These are phyloP conservation scores for Pseudoperonospora humuli DNA, from an alignment of 352 stramenopile species.

Conservation along the genomic window DNA sequence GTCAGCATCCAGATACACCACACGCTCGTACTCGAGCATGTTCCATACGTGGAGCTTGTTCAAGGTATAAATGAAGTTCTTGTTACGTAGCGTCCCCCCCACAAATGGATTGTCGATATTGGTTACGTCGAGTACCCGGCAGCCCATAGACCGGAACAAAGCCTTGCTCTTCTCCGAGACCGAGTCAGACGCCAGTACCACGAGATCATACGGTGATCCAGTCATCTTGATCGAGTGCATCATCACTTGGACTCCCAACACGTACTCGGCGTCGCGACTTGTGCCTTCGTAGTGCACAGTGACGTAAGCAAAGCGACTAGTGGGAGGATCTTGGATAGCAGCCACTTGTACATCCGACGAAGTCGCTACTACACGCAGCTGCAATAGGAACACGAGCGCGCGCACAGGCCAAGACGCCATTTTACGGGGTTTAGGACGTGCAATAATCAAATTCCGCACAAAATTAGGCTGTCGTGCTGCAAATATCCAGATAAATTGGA, in stretches of 20 bases:
- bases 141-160: slow-evolving; percentile 76
- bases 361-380: slow-evolving; percentile 12
- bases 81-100: slow-evolving; percentile 67
- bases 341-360: slow-evolving; percentile 8
- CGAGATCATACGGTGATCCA: slow-evolving; percentile 72
- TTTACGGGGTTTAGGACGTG: too few species aligned
- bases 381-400: slow-evolving; percentile 20
- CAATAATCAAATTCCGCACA: too few species aligned
- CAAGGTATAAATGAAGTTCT: slow-evolving; percentile 87
- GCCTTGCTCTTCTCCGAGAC: slow-evolving; percentile 67
- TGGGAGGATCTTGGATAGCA: slow-evolving; percentile 13
- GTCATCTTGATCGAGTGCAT: slow-evolving; percentile 86
- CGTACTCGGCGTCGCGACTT: slow-evolving; percentile 74
- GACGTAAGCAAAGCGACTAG: slow-evolving; percentile 75
- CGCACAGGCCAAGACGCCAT: slow-evolving; percentile 11
- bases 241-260: slow-evolving; percentile 73
- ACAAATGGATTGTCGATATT: slow-evolving; percentile 87
- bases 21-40: slow-evolving; percentile 84
- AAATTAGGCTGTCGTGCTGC: too few species aligned
- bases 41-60: slow-evolving; percentile 90
- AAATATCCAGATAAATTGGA: too few species aligned
- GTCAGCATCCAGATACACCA: slow-evolving; percentile 88
- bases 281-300: slow-evolving; percentile 85
- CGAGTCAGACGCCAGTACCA: slow-evolving; percentile 80
- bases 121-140: slow-evolving; percentile 72